Percentiles rank a stretch among this genome's conserved stretches.
phyloP scores from a whole-genome alignment of 495 filamentous ascomycete species.

The Aspergillus wentii region DNA sequence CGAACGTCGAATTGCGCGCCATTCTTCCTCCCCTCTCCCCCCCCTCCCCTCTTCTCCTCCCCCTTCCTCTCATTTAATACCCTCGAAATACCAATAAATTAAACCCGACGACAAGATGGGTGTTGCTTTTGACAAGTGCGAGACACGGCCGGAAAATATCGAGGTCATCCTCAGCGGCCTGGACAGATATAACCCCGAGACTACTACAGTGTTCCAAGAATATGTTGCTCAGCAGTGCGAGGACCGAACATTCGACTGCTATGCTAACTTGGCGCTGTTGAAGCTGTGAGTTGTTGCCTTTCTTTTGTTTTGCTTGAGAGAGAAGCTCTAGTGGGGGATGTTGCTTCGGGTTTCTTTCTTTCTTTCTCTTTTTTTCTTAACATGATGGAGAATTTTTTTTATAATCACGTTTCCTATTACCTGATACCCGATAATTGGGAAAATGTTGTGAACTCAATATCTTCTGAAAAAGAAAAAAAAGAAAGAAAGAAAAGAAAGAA shows the following conservation, averaged over 20 bases:
- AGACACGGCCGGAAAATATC: conserved; percentile 79
- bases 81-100: background rate
- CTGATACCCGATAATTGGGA: conserved; percentile 54
- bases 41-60: background rate
- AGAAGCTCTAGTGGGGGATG: no score
- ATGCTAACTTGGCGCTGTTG: conserved; percentile 90
- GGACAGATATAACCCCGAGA: conserved; percentile 98
- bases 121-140: conserved; percentile 51
- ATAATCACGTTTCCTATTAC: conserved; percentile 97
- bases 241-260: conserved; percentile 86
- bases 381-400: conserved; percentile 61
- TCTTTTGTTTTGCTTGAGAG: conserved; percentile 4
- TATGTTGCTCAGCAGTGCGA: conserved; percentile 96
- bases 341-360: no score
- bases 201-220: conserved; percentile 87
- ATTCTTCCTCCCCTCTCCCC: background rate
- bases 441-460: conserved; percentile 31
- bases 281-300: conserved; percentile 77
- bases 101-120: conserved; percentile 34
- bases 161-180: conserved; percentile 86
- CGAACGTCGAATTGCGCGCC: background rate
- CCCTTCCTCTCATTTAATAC: background rate
- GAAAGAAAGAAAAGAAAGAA: no score
- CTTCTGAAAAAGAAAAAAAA: conserved; percentile 27
- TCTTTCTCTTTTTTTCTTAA: conserved; percentile 10